These are phyloP conservation scores for Kwoniella botswanensis DNA, from an alignment of 768 basidiomycete genomes.

Conservation along the genomic window DNA sequence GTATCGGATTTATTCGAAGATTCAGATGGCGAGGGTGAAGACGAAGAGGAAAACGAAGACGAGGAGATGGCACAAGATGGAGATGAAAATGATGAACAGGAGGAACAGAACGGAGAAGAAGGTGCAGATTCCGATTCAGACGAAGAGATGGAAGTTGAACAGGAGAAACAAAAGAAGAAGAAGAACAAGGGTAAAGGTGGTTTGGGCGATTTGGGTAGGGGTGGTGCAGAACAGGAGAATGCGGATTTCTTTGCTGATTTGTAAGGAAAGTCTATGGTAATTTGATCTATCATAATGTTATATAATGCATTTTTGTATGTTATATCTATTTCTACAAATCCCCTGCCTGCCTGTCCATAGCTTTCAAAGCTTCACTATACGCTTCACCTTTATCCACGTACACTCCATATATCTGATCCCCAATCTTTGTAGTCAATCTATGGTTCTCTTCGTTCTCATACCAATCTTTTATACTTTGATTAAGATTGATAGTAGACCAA, in stretches of 20 bases:
- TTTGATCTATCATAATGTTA: not conserved
- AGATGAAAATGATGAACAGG: conserved; percentile 14
- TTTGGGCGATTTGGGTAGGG: conserved; percentile 25
- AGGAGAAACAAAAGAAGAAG: conserved; percentile 16
- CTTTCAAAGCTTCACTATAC: conserved; percentile 39
- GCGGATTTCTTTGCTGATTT: conserved; percentile 30
- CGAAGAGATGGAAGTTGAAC: conserved; percentile 22
- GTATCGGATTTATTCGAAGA: conserved; percentile 75
- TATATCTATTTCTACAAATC: not conserved
- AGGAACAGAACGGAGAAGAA: conserved; percentile 11
- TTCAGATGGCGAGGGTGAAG: conserved; percentile 60
- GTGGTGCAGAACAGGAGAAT: conserved; percentile 11
- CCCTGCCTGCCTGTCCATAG: not conserved
- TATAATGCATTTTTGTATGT: not conserved
- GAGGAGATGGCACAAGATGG: conserved; percentile 39
- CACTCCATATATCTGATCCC: conserved; percentile 33
- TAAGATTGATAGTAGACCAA: conserved; percentile 24
- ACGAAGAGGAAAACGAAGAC: conserved; percentile 59
- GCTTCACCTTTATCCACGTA: conserved; percentile 46
- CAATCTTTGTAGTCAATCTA: conserved; percentile 30
- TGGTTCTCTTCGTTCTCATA: conserved; percentile 58
- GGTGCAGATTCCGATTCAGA: conserved; percentile 14
- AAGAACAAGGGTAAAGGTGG: conserved; percentile 22
- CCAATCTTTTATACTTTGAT: conserved; percentile 60
- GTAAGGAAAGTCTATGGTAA: not conserved